Evolutionary conservation across 495 filamentous ascomycete genomes (phyloP).

Genomic region (Hyphodiscus hymeniophilus): DNA sequence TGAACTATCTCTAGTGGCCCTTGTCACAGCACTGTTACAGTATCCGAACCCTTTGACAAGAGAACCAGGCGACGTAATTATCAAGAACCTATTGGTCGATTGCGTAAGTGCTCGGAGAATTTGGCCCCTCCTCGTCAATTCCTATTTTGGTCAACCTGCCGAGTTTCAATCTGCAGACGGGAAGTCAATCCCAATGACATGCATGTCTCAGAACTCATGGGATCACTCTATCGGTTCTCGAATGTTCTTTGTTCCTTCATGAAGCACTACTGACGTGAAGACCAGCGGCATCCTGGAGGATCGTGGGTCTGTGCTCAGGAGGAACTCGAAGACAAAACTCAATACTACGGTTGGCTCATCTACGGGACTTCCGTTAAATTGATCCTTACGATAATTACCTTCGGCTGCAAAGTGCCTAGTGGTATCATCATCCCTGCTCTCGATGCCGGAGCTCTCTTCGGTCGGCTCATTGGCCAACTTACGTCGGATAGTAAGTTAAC

Average conservation of each 20-base stretch:
- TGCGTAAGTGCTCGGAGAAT: too few species aligned
- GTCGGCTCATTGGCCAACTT: constrained; percentile 43
- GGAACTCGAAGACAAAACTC: constrained; percentile 20
- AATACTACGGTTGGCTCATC: constrained; percentile 41
- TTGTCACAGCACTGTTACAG: constrained; percentile 44
- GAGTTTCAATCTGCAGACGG: too few species aligned
- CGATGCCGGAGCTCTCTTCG: constrained; percentile 48
- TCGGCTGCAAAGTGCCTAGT: constrained; percentile 49
- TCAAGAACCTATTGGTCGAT: constrained; percentile 46
- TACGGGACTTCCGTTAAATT: constrained; percentile 46
- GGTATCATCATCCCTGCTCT: constrained; percentile 53
- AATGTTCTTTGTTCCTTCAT: too few species aligned
- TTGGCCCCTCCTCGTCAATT: too few species aligned
- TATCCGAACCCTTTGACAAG: constrained; percentile 45
- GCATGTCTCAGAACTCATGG: too few species aligned
- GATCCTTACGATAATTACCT: constrained; percentile 45
- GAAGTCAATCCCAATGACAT: too few species aligned
- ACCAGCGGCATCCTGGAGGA: constrained; percentile 14
- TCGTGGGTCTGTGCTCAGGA: constrained; percentile 45
- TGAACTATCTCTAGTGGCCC: constrained; percentile 44
- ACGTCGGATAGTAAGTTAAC: constrained; percentile 33
- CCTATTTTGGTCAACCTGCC: too few species aligned
- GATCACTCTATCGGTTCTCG: too few species aligned
- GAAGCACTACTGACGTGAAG: too few species aligned
- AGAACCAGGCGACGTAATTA: constrained; percentile 44